Conservation (phyloP, 2,329 filamentous ascomycete species). For the Paecilomyces dactylethromorphus region DNA sequence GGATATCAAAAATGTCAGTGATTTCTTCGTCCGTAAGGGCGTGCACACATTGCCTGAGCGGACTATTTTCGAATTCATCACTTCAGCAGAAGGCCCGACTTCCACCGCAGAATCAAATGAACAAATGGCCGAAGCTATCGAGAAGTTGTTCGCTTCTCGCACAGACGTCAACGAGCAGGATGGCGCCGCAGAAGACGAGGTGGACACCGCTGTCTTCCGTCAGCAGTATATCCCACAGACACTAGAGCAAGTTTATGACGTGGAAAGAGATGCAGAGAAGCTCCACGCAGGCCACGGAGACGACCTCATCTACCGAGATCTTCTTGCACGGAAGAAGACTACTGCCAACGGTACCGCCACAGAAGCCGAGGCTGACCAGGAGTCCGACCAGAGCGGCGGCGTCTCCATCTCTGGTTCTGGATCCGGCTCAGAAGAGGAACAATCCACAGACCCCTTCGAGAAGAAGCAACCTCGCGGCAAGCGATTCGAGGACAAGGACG, state of each 20-base stretch:
- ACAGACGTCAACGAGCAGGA: slow-evolving; percentile 47
- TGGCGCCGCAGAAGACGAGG: slow-evolving; percentile 52
- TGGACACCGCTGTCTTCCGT: slow-evolving; percentile 87
- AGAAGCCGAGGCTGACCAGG: slow-evolving; percentile 28
- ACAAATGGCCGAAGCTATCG: slow-evolving; percentile 55
- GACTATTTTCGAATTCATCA: slow-evolving; percentile 78
- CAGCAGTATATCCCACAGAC: slow-evolving; percentile 96
- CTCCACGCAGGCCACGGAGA: slow-evolving; percentile 70
- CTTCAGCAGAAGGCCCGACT: slow-evolving; percentile 47
- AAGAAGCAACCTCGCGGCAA: slow-evolving; percentile 70
- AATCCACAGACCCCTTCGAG: slow-evolving; percentile 43
- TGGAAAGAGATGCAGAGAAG: slow-evolving; percentile 80
- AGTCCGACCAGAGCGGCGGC: slow-evolving; percentile 29
- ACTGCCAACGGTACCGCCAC: slow-evolving; percentile 28
- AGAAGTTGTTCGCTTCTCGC: slow-evolving; percentile 59
- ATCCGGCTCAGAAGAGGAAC: slow-evolving; percentile 32
- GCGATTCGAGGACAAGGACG: slow-evolving; percentile 84
- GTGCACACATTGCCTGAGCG: slow-evolving; percentile 76
- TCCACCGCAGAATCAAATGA: slow-evolving; percentile 36
- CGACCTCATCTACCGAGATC: slow-evolving; percentile 75
- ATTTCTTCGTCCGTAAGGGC: slow-evolving; percentile 83
- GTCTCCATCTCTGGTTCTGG: slow-evolving; percentile 31
- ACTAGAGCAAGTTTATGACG: slow-evolving; percentile 90
- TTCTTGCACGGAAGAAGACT: slow-evolving; percentile 62
- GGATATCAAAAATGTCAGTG: slow-evolving; percentile 95